Percentiles rank a stretch among this genome's conserved stretches.
phyloP scores from a whole-genome alignment of 768 basidiomycete species.

The Paxillus involutus region DNA sequence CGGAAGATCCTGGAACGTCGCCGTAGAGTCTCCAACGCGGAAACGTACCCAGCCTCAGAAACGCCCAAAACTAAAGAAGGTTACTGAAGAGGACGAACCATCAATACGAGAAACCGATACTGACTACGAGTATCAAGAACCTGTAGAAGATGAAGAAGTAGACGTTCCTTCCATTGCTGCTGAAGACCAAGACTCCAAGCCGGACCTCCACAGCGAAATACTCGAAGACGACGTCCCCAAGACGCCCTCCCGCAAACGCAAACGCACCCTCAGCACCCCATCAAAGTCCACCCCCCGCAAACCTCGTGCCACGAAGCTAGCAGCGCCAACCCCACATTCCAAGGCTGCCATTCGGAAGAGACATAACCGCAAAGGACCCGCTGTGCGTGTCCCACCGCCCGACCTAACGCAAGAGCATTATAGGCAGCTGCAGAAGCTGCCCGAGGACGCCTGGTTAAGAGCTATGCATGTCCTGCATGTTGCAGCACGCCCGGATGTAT shows the following conservation, averaged over 20 bases:
- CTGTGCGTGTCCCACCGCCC: constrained; percentile 35
- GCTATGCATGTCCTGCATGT: constrained; percentile 93
- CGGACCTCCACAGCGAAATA: constrained; percentile 25
- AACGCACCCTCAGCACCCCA: constrained; percentile 31
- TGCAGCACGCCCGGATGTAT: constrained; percentile 82
- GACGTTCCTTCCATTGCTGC: constrained; percentile 15
- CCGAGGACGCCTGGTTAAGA: constrained; percentile 78
- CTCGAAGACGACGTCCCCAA: constrained; percentile 35
- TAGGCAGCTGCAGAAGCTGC: constrained; percentile 50
- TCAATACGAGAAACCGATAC: constrained; percentile 15
- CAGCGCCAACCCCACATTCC: constrained; percentile 73
- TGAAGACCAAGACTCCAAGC: constrained; percentile 25
- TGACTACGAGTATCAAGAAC: constrained; percentile 25
- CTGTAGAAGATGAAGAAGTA: constrained; percentile 12
- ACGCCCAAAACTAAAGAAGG: constrained; percentile 17
- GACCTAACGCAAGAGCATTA: constrained; percentile 35
- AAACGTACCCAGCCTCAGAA: constrained; percentile 15
- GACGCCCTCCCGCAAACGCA: constrained; percentile 59
- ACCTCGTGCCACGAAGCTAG: constrained; percentile 39
- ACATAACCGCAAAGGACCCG: constrained; percentile 25
- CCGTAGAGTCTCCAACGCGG: constrained; percentile 17
- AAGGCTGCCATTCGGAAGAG: constrained; percentile 63
- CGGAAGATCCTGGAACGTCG: constrained; percentile 51
- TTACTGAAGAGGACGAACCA: constrained; percentile 24
- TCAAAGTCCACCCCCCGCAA: constrained; percentile 36